Evolutionary conservation across 805 yeast genomes (phyloP), one percentile per base, ranked within the genome.

Genomic region (Schwanniomyces yamadae): DNA sequence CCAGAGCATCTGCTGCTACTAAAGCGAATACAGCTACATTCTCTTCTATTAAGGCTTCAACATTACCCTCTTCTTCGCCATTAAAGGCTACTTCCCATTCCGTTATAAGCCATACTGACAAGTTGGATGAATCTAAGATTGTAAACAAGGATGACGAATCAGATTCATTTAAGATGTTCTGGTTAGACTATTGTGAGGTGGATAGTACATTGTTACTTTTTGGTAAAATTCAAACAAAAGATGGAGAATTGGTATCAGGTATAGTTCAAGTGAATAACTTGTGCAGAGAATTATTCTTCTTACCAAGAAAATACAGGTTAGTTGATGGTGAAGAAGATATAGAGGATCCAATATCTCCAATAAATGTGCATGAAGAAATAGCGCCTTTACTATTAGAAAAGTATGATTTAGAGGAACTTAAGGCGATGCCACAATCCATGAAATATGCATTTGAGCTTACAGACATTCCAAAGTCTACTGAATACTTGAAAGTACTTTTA

Each of bases 401-500:
- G 42, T 80, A 69, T 52, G 88, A 85, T 0, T 59, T 87, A 20
- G 71, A 70, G 7, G 67, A 71, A 18, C 69, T 88, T 36, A 80
- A 77, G 42, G 79, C 93, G 8, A 86, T 80, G 57, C 82, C 90
- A 0, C 83, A 79, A 47, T 66, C 53, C 7, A 84, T 73, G 71
- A 86, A 85, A 56, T 91, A 91, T 61, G 93, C 97, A 2, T 93
- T 93, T 66, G 97, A 91, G 54, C 56, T 84, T 14, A 78, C 83
- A 1, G 87, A 78, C 6, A 73, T 91, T 10, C 97, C 98, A 8
- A 71, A 71, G 41, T 85, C 84, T 49, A 66, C 87, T 2, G 88
- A 86, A 39, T 93, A 93, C 54, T 66, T 91, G 48, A 84, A 86
- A 51, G 78, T 90, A 6, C 57, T 83, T 28, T 57, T 89, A 27